phyloP scores from a whole-genome alignment of 2,329 filamentous ascomycete genomes.

The Epichloe sp. region DNA sequence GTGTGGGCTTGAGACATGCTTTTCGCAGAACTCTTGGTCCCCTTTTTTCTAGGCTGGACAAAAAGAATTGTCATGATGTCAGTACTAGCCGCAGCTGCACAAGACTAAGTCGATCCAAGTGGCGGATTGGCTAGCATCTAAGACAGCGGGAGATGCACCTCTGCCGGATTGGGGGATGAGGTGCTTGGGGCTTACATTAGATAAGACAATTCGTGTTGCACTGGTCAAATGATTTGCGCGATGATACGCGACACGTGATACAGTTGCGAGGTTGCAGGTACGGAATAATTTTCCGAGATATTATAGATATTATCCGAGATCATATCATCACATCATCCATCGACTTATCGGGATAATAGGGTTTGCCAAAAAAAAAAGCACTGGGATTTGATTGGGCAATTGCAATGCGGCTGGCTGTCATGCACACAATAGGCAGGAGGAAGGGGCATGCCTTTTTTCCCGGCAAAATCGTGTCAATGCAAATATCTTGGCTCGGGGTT shows the following conservation, averaged over 20 bases:
- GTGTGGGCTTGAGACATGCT: background rate
- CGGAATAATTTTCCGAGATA: too few relatives aligned
- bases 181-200: background rate
- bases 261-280: too few relatives aligned
- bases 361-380: too few relatives aligned
- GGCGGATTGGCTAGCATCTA: background rate
- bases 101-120: background rate
- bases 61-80: conserved; percentile 6
- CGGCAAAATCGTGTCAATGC: background rate
- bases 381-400: background rate
- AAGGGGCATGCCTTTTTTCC: too few relatives aligned
- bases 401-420: background rate
- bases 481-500: background rate
- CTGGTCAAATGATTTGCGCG: too few relatives aligned
- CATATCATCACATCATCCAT: too few relatives aligned
- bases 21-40: background rate
- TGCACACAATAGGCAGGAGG: background rate
- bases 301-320: too few relatives aligned
- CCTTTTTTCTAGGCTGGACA: background rate
- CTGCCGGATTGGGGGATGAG: background rate
- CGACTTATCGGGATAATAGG: too few relatives aligned
- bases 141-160: conserved; percentile 1
- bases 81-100: background rate
- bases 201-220: too few relatives aligned
- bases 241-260: too few relatives aligned